A percentile compares a stretch with the other conserved stretches of the same genome.
Conservation (phyloP, 257 asterid genomes). For the Osmanthus fragrans region DNA sequence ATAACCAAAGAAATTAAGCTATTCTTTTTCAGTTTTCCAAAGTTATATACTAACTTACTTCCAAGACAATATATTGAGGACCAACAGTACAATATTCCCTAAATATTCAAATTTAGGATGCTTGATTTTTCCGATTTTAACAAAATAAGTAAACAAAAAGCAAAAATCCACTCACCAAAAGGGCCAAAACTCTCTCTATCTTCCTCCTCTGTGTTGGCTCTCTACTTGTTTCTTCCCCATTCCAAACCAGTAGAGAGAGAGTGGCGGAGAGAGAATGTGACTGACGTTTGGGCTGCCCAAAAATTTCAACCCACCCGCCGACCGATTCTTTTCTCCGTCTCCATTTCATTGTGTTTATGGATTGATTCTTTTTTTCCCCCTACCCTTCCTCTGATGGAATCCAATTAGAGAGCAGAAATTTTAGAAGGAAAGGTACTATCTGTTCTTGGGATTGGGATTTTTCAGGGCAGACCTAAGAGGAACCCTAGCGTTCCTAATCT, state of each 20-base stretch:
- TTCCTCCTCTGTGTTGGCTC: background rate
- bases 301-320: slow-evolving; percentile 1
- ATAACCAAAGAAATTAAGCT: background rate
- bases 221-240: slow-evolving; percentile 31
- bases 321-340: slow-evolving; percentile 7
- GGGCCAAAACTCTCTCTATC: slow-evolving; percentile 1
- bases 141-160: background rate
- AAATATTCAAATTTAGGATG: background rate
- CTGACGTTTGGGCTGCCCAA: slow-evolving; percentile 24
- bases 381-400: slow-evolving; percentile 23
- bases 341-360: slow-evolving; percentile 19
- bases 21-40: background rate
- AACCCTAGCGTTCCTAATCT: slow-evolving; percentile 50
- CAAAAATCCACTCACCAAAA: slow-evolving; percentile 16
- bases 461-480: slow-evolving; percentile 53
- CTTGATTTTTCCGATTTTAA: background rate
- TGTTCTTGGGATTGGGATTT: slow-evolving; percentile 13
- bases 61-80: background rate
- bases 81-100: background rate
- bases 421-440: background rate
- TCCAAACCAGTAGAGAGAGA: slow-evolving; percentile 3
- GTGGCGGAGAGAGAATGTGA: slow-evolving; percentile 10
- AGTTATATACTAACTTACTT: background rate
- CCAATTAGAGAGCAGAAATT: slow-evolving; percentile 27
- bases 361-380: slow-evolving; percentile 26